Base-by-base conservation (phyloP, 2,329 filamentous ascomycete species). In the Calonectria multiphialidica region DNA sequence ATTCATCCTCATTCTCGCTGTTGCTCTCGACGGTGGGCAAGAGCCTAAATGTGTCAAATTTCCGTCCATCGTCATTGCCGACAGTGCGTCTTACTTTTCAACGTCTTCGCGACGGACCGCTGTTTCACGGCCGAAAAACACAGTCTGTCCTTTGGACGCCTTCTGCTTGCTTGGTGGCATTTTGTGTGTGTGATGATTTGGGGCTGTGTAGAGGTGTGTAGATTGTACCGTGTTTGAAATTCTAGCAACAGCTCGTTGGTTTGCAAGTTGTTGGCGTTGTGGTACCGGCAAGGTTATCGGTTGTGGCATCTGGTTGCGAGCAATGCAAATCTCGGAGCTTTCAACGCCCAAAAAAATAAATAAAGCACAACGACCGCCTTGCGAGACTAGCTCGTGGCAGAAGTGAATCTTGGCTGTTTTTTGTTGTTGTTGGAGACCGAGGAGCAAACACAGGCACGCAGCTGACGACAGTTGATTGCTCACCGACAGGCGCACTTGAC, bases 121-220 rank as follows among this genome's bases (percentile, higher is more conserved):
- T 16, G 71, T 74, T 45, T 80, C 69, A 62, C 75, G 76, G 65
- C 75, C 77, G 30, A 75, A 68, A 67, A 80, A 78, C 4, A 80
- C 72, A 21, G 78, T 77, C 3, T 65, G 53, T 0, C n/a, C 15
- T 10, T 49, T 61, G 25, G 77, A 71, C 1, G 63, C 21, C 0
- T 23, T 35, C 12, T 47, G 49, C n/a, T 50, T 45, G 30, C 47
- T 1, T 45, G 47, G 9, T n/a, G 79, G n/a, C 78, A 78, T 80
- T 3, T 37, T 12, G 13, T 28, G 35, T 33, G 10, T 25, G 15
- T 35, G 21, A 21, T 16, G 4, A 15, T 9, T 25, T 13, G 18
- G n/a, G 10, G 37, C 16, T 15, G 9, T 68, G 23, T 28, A 25
- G 2, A 57, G 1, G 53, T 49, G 42, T n/a, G 12, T 49, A 55